Evolutionary conservation across 2,329 filamentous ascomycete genomes (phyloP), one percentile per base, ranked within the genome.

Genomic region (Pseudogymnoascus sp.): DNA sequence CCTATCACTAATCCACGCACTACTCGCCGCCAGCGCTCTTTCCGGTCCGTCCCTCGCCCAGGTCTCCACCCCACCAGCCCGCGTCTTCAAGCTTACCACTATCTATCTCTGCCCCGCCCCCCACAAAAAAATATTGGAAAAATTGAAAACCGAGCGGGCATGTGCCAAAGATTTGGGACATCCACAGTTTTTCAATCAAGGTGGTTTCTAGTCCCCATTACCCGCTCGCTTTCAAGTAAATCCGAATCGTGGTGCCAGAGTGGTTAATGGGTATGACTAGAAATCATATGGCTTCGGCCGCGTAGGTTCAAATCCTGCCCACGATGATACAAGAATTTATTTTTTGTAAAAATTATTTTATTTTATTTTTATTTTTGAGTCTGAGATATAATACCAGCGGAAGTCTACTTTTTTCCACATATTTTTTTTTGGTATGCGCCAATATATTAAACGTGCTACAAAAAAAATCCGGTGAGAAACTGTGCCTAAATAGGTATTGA

Each of bases 251-350:
- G 41, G 17, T 47, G 41, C 41, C 41, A 47, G 41, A 47, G 40
- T 47, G 41, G 41, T 47, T 47, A 47, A 47, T 47, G 41, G 41
- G 41, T 47, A 47, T 47, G 41, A 47, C 41, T 47, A 47, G 41
- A 44, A 44, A 44, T 44, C 40, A 44, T 44, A 44, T 44, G 40
- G 40, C 26, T 44, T 44, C 40, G 40, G 40, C 40, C 40, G 40
- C 40, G 40, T 44, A 44, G 40, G 40, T 44, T 44, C 40, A 44
- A 44, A 44, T 44, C 40, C 40, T 44, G 40, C 40, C 13, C 40
- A 44, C 40, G 40, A 9, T 21, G 21, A 2, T 21, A 2, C 21
- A 39, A n/a, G n/a, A 21, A 6, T 47, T 47, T 13, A 26, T 47
- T 47, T 44, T 47, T 47, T 29, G 5, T 26, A 21, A 21, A 21